Conservation (phyloP, 768 basidiomycete species). For the Coprinopsis strossmayeri region DNA sequence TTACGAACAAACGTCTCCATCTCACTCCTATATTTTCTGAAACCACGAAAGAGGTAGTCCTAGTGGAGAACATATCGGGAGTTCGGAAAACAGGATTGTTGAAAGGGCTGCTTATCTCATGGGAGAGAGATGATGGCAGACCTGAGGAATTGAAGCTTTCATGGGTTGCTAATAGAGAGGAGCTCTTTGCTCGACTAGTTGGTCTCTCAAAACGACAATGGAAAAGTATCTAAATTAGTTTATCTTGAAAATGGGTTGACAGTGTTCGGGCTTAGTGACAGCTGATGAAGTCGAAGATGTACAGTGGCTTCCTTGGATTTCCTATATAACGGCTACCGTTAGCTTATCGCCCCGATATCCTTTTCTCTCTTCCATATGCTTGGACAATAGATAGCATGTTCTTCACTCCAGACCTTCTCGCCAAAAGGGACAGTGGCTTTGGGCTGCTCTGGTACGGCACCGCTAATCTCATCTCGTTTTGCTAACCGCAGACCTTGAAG, state of each 20-base stretch:
- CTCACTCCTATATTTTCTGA: conserved; percentile 50
- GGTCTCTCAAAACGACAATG: conserved; percentile 43
- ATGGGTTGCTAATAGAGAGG: conserved; percentile 58
- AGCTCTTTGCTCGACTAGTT: conserved; percentile 59
- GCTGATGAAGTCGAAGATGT: conserved; percentile 5
- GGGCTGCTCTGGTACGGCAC: conserved; percentile 70
- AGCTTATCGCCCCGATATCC: no score
- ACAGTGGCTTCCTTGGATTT: no score
- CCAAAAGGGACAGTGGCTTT: conserved; percentile 80
- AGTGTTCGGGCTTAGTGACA: conserved; percentile 8
- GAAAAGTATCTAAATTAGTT: conserved; percentile 33
- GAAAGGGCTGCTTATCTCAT: conserved; percentile 46
- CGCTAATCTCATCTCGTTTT: background rate
- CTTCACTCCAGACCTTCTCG: conserved; percentile 76
- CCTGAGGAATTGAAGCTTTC: conserved; percentile 45
- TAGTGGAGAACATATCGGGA: conserved; percentile 39
- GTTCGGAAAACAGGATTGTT: conserved; percentile 52
- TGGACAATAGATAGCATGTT: conserved; percentile 51
- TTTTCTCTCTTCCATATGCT: no score
- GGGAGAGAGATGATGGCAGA: conserved; percentile 26
- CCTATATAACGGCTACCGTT: no score
- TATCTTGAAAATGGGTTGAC: background rate
- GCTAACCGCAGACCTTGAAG: conserved; percentile 32
- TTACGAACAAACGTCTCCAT: conserved; percentile 40
- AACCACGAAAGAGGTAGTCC: conserved; percentile 38